phyloP scores from a whole-genome alignment of 495 filamentous ascomycete genomes.

The Alectoria sarmentosa region DNA sequence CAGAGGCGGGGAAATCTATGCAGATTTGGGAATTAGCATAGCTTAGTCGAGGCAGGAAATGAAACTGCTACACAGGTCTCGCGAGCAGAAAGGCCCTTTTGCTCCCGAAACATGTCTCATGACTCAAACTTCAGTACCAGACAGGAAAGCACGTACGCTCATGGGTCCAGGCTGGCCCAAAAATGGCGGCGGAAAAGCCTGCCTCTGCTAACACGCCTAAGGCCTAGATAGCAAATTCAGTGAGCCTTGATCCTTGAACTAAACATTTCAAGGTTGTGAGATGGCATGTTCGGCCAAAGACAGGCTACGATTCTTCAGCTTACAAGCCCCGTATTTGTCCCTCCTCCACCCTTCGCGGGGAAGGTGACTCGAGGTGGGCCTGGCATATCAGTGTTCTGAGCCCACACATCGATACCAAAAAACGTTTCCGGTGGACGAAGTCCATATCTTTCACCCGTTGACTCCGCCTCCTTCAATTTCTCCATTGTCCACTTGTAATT shows the following conservation, averaged over 20 bases:
- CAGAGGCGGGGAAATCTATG: conserved; percentile 29
- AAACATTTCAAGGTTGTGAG: not conserved
- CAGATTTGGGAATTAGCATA: no score
- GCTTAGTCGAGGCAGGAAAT: no score
- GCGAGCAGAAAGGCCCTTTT: no score
- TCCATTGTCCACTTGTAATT: conserved; percentile 37
- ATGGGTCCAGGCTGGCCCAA: conserved; percentile 41
- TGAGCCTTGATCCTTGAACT: conserved; percentile 16
- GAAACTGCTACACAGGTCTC: no score
- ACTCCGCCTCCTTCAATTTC: conserved; percentile 23
- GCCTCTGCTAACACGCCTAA: conserved; percentile 28
- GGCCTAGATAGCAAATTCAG: conserved; percentile 28
- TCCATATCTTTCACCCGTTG: conserved; percentile 22
- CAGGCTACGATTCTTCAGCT: conserved; percentile 20
- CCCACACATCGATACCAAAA: conserved; percentile 34
- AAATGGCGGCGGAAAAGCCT: conserved; percentile 34
- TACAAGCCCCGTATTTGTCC: conserved; percentile 20
- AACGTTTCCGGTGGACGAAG: conserved; percentile 25
- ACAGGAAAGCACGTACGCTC: no score
- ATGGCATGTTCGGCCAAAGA: conserved; percentile 9
- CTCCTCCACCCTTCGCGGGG: conserved; percentile 17
- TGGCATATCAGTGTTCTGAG: conserved; percentile 20
- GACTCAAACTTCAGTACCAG: no score
- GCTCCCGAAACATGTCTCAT: no score
- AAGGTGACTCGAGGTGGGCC: conserved; percentile 18